Percentiles rank a stretch among this genome's conserved stretches.
Conservation (phyloP, 2,329 filamentous ascomycete genomes). For the Didymosphaeria variabile region DNA sequence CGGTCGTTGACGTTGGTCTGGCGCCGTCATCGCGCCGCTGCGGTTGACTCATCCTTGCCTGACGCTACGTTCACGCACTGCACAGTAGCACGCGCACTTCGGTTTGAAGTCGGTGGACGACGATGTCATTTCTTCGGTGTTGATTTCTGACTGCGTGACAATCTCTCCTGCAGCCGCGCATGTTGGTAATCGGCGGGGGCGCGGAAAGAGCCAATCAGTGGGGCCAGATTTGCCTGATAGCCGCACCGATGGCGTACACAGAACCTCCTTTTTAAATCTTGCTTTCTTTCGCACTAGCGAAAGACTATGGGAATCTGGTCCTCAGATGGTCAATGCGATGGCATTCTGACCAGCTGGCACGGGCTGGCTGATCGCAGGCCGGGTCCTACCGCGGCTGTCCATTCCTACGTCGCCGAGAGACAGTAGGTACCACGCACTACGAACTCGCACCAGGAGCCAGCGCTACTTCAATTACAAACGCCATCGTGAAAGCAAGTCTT, state of each 20-base stretch:
- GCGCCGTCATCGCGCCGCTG: background rate
- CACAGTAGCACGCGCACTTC: background rate
- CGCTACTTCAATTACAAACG: background rate
- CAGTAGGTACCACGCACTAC: background rate
- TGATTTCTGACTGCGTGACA: slow-evolving; percentile 4
- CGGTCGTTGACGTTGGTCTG: slow-evolving; percentile 17
- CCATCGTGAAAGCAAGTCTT: background rate
- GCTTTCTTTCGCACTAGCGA: background rate
- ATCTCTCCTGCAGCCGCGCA: background rate
- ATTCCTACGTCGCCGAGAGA: background rate
- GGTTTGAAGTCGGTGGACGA: background rate
- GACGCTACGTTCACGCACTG: background rate
- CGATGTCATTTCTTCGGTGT: background rate
- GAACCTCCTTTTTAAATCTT: background rate
- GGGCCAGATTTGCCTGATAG: background rate
- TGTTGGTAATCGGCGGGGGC: slow-evolving; percentile 11
- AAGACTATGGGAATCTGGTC: background rate
- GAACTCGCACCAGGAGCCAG: background rate
- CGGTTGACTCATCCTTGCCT: slow-evolving; percentile 13
- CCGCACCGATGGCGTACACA: background rate
- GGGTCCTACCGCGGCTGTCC: background rate
- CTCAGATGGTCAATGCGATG: background rate
- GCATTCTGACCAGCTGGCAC: background rate
- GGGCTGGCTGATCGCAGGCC: background rate
- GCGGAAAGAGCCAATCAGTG: slow-evolving; percentile 10